Evolutionary conservation across 192 early-diverging fungal genomes (phyloP).

Genomic region (Rhizophagus prolifer): DNA sequence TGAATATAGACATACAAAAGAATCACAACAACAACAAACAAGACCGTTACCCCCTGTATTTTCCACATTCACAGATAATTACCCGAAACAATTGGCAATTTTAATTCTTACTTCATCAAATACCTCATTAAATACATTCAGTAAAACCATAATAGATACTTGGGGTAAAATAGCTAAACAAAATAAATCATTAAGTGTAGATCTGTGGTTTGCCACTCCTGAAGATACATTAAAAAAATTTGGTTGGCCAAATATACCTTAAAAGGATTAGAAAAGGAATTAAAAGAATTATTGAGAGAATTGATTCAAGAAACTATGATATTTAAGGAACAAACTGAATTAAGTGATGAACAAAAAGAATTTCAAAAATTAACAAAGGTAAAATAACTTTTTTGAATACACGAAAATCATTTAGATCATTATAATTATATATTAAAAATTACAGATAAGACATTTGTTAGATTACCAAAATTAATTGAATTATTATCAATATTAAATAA

Average conservation of each 20-base stretch:
- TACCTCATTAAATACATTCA: conserved; percentile 1
- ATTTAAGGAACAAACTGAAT: background rate
- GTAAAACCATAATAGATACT: conserved; percentile 10
- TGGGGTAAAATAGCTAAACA: conserved; percentile 18
- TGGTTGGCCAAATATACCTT: conserved; percentile 23
- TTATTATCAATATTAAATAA: background rate
- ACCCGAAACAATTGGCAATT: conserved; percentile 22
- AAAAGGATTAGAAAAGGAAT: background rate
- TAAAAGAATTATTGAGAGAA: conserved; percentile 11
- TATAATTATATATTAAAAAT: conserved; percentile 26
- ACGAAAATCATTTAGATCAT: conserved; percentile 23
- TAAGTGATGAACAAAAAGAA: conserved; percentile 1
- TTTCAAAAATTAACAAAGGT: conserved; percentile 18
- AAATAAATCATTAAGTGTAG: conserved; percentile 23
- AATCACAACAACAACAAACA: background rate
- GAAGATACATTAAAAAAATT: conserved; percentile 19
- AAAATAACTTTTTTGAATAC: background rate
- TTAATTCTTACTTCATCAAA: conserved; percentile 14
- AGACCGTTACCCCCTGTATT: background rate
- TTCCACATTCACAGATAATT: conserved; percentile 23
- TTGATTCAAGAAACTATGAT: conserved; percentile 10
- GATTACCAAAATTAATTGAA: conserved; percentile 9
- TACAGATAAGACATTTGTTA: conserved; percentile 18
- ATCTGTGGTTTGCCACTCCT: conserved; percentile 16
- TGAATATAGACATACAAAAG: conserved; percentile 10